phyloP scores from a whole-genome alignment of 805 yeast genomes.

The Blastobotrys americana region DNA sequence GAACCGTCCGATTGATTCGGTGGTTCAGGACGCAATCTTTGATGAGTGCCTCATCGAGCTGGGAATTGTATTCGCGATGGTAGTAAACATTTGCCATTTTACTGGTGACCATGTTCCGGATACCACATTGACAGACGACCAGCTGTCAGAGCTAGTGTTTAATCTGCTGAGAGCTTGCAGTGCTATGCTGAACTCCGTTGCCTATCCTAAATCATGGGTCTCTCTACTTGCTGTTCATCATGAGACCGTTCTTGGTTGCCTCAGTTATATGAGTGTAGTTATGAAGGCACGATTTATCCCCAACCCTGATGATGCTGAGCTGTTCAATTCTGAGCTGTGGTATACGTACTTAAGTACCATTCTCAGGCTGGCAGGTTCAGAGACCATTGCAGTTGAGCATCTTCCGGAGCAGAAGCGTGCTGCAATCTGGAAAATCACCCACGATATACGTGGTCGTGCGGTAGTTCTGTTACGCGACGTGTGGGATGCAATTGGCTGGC shows the following conservation, averaged over 20 bases:
- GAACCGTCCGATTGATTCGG: conserved; percentile 62
- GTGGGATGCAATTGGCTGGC: conserved; percentile 75
- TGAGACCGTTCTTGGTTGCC: conserved; percentile 25
- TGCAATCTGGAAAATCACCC: conserved; percentile 58
- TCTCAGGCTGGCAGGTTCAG: conserved; percentile 54
- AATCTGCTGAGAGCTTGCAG: conserved; percentile 25
- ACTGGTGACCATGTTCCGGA: conserved; percentile 19
- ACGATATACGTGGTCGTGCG: conserved; percentile 54
- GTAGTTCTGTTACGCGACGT: conserved; percentile 47
- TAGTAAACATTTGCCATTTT: conserved; percentile 23
- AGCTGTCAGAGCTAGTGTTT: conserved; percentile 24
- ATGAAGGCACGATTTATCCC: conserved; percentile 50
- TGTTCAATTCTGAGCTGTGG: conserved; percentile 60
- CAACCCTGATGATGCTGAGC: conserved; percentile 39
- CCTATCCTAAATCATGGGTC: conserved; percentile 55
- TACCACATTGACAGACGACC: conserved; percentile 19
- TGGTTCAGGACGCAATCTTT: conserved; percentile 58
- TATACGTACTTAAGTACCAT: conserved; percentile 54
- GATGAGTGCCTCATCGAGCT: conserved; percentile 70
- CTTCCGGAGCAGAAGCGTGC: conserved; percentile 65
- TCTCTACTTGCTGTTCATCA: conserved; percentile 39
- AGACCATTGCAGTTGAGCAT: conserved; percentile 62
- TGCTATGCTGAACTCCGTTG: conserved; percentile 23
- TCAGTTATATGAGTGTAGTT: conserved; percentile 39
- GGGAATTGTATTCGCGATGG: conserved; percentile 42